Evolutionary conservation across 495 filamentous ascomycete genomes (phyloP), one percentile per base, ranked within the genome.

Genomic region (Platismatia glauca): DNA sequence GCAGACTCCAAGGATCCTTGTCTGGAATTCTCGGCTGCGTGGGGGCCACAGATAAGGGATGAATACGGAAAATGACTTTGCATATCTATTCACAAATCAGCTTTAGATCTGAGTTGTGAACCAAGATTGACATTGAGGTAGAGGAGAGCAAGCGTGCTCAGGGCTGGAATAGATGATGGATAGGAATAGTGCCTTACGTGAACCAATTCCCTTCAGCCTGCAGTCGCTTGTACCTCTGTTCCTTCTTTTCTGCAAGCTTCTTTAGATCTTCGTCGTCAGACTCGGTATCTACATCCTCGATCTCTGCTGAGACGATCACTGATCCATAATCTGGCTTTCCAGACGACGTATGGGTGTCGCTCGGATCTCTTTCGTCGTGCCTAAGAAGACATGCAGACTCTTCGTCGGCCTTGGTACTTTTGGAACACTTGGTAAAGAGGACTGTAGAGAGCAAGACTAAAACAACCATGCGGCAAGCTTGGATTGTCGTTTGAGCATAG

Each of bases 1-100:
- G 4, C 78, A 83, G 37, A 88, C 81, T 20, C 84, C 74, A 13
- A 80, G 66, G 55, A 83, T 77, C 24, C 78, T 76, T 20, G 84
- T 60, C 64, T 88, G 85, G 27, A 89, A 75, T 15, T 68, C 63
- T 39, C 71, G 78, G 61, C 79, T 76, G 55, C 81, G 80, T 50
- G 81, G 72, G 1, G 87, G 86, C 84, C 85, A 87, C 29, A 89
- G 74, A 67, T 85, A 83, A 9, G 84, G 84, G 50, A 86, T 76
- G 69, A 89, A 84, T 39, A 86, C 75, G 77, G 62, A 55, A 46
- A 71, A 72, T 15, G 57, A 33, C 15, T 43, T 34, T 4, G 27
- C 43, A 33, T 63, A 63, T n/a, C 61, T 63, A 27, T 29, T 7
- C 7, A 6, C 8, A 20, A 1, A 16, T 63, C 31, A 63, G 55